A percentile compares a stretch with the other conserved stretches of the same genome.
Conservation (phyloP, 306 rosid genomes). For the Cajanus cajan region DNA sequence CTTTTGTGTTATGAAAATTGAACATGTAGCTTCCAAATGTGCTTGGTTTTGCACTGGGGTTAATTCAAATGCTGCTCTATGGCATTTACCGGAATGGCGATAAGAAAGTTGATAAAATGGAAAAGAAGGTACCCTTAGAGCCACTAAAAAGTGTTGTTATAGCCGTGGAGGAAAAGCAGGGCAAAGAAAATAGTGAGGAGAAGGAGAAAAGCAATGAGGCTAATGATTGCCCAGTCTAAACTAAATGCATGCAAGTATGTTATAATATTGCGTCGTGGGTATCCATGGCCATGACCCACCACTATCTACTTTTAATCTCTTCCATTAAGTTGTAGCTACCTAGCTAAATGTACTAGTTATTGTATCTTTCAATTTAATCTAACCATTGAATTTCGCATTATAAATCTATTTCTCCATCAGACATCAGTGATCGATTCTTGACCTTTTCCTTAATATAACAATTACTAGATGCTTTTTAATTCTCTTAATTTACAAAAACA, state of each 20-base stretch:
- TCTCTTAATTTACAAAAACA: neutral
- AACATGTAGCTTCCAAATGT: conserved; percentile 65
- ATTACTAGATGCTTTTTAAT: neutral
- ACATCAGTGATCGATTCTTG: neutral
- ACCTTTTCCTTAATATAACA: neutral
- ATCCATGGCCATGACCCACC: neutral
- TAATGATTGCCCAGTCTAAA: neutral
- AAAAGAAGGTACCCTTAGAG: neutral
- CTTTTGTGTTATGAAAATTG: too few species aligned
- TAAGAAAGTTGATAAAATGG: conserved; percentile 27
- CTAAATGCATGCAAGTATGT: neutral
- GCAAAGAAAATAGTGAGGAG: neutral
- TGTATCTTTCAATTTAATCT: neutral
- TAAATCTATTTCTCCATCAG: neutral
- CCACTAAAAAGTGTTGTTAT: conserved; percentile 29
- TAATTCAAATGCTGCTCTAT: conserved; percentile 73
- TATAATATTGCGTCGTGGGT: neutral
- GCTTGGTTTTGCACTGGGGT: conserved; percentile 66
- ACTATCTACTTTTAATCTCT: neutral
- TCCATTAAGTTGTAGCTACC: conserved; percentile 7
- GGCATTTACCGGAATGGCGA: conserved; percentile 52
- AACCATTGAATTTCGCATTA: neutral
- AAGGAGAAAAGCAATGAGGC: neutral
- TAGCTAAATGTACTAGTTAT: neutral
- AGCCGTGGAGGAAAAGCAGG: neutral